A percentile compares a stretch with the other conserved stretches of the same genome.
Conservation (phyloP, 225 moss, liverwort and hornwort genomes). For the Neckera pumila region DNA sequence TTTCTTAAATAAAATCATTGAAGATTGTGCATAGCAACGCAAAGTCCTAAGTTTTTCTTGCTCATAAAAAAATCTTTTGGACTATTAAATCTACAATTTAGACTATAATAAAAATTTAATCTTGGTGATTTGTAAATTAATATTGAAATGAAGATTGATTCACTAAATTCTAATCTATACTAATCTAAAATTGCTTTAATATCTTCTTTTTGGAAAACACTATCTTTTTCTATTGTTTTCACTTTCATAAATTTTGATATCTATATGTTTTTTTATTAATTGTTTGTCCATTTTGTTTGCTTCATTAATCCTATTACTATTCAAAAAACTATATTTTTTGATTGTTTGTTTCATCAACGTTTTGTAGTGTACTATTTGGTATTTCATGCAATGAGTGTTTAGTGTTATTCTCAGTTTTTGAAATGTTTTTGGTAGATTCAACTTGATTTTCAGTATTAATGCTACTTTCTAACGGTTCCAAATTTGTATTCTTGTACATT, state of each 20-base stretch:
- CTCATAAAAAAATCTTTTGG: background rate
- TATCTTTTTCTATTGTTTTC: background rate
- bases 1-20: background rate
- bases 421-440: background rate
- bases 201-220: background rate
- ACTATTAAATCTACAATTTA: background rate
- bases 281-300: background rate
- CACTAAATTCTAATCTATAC: no score
- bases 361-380: background rate
- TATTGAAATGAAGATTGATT: background rate
- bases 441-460: background rate
- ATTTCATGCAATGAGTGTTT: background rate
- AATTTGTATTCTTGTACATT: background rate
- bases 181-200: background rate
- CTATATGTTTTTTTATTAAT: background rate
- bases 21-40: rapidly evolving
- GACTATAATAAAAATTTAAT: no score
- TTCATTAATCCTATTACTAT: background rate
- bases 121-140: background rate
- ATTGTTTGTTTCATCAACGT: background rate
- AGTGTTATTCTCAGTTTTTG: background rate
- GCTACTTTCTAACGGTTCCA: background rate
- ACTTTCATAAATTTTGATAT: background rate
- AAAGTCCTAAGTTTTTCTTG: background rate
- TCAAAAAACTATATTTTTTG: background rate